phyloP scores from a whole-genome alignment of 1,139 yeast genomes.

The Pichia norvegensis region DNA sequence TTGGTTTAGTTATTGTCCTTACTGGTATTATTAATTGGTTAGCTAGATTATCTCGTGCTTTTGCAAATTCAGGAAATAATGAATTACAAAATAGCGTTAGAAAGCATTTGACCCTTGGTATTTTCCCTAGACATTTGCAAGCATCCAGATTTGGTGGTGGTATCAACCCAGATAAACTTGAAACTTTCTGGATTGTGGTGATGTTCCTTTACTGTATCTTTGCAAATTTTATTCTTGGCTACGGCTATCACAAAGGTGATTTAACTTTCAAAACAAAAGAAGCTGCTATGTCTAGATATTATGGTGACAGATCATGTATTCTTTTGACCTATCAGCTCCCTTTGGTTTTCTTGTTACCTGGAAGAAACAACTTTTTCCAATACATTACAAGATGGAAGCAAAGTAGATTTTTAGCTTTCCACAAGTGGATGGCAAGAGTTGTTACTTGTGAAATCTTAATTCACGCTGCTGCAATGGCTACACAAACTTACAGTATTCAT shows the following conservation, averaged over 20 bases:
- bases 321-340: constrained; percentile 48
- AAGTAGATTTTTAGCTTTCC: constrained; percentile 53
- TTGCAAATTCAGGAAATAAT: constrained; percentile 31
- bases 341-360: constrained; percentile 49
- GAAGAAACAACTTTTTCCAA: constrained; percentile 61
- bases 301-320: constrained; percentile 58
- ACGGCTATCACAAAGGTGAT: constrained; percentile 36
- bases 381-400: constrained; percentile 61
- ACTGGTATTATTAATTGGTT: constrained; percentile 40
- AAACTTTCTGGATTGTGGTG: constrained; percentile 40
- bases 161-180: constrained; percentile 59
- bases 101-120: constrained; percentile 41
- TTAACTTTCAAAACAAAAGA: constrained; percentile 32
- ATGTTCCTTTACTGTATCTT: constrained; percentile 39
- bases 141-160: constrained; percentile 28
- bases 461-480: constrained; percentile 47
- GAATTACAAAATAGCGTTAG: constrained; percentile 34
- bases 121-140: constrained; percentile 39
- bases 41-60: constrained; percentile 32
- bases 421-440: constrained; percentile 57
- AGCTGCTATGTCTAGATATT: constrained; percentile 43
- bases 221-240: constrained; percentile 25
- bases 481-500: constrained; percentile 33
- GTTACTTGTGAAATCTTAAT: constrained; percentile 33
- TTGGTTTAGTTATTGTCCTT: constrained; percentile 39